Percentiles rank a stretch among this genome's conserved stretches.
Conservation (phyloP, 2,329 filamentous ascomycete genomes). For the Aspergillus sp. region DNA sequence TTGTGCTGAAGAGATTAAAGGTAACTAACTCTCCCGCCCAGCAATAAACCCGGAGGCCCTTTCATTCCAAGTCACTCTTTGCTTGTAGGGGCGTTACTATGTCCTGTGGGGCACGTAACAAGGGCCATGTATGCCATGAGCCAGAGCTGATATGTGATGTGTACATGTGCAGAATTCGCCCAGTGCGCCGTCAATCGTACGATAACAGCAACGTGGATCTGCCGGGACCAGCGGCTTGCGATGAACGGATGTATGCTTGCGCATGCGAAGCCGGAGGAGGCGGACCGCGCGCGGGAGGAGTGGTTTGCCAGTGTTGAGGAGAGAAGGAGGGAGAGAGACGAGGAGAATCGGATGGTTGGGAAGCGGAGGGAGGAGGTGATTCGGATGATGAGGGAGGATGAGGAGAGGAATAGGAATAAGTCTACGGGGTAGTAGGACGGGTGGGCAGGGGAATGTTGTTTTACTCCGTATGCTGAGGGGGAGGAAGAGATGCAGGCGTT, state of each 20-base stretch:
- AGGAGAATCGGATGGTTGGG: constrained; percentile 43
- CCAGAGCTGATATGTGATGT: too few relatives aligned
- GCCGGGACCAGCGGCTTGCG: constrained; percentile 64
- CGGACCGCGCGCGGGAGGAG: constrained; percentile 82
- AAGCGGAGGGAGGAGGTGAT: constrained; percentile 35
- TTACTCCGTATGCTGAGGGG: too few relatives aligned
- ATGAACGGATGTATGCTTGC: constrained; percentile 95
- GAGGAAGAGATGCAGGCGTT: background rate
- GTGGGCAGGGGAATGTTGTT: too few relatives aligned
- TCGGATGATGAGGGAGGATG: constrained; percentile 33
- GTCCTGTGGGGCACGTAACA: too few relatives aligned
- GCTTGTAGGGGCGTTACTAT: constrained; percentile 1
- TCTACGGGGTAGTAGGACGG: too few relatives aligned
- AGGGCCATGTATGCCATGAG: too few relatives aligned
- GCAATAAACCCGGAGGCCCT: background rate
- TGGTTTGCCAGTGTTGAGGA: constrained; percentile 78
- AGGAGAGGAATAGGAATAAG: constrained; percentile 11
- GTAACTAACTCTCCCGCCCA: constrained; percentile 39
- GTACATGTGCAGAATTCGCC: constrained; percentile 62
- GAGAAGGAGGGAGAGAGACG: constrained; percentile 59
- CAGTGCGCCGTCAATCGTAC: constrained; percentile 80
- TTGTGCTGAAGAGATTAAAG: constrained; percentile 72
- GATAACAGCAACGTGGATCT: constrained; percentile 78
- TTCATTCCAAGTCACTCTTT: background rate
- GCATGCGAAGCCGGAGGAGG: constrained; percentile 73